Evolutionary conservation across 2,329 filamentous ascomycete genomes (phyloP).

Genomic region (Botryosphaeria dothidea): DNA sequence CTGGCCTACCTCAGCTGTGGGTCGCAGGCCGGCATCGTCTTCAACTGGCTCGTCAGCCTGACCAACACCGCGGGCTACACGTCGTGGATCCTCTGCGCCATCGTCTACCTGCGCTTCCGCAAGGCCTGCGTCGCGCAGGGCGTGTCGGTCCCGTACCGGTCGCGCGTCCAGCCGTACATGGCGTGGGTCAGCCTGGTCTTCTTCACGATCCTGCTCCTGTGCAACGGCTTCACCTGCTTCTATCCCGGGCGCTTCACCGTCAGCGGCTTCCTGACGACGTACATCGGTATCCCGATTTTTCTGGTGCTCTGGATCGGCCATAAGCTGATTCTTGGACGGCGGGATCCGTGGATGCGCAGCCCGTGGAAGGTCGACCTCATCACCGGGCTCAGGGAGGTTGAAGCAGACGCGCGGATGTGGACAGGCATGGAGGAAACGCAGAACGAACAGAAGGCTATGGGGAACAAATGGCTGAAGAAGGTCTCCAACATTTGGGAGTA

Average conservation of each 20-base stretch:
- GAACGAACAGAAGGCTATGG: no score
- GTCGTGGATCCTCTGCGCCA: not conserved
- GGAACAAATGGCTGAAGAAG: no score
- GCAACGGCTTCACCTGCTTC: not conserved
- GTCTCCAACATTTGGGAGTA: no score
- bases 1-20: slow-evolving; percentile 34
- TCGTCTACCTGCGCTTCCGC: slow-evolving; percentile 46
- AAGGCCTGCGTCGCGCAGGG: slow-evolving; percentile 51
- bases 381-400: no score
- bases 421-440: no score
- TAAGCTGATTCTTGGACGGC: no score
- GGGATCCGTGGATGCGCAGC: no score
- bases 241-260: not conserved
- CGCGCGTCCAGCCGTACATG: not conserved
- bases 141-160: slow-evolving; percentile 31
- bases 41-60: slow-evolving; percentile 17
- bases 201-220: not conserved
- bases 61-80: not conserved
- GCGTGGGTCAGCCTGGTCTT: not conserved
- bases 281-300: slow-evolving; percentile 37
- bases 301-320: slow-evolving; percentile 44
- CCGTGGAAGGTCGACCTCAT: no score
- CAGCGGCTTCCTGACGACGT: not conserved
- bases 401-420: no score
- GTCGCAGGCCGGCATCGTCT: not conserved